phyloP scores from a whole-genome alignment of 257 asterid species.

The Solanum raphanifolium region DNA sequence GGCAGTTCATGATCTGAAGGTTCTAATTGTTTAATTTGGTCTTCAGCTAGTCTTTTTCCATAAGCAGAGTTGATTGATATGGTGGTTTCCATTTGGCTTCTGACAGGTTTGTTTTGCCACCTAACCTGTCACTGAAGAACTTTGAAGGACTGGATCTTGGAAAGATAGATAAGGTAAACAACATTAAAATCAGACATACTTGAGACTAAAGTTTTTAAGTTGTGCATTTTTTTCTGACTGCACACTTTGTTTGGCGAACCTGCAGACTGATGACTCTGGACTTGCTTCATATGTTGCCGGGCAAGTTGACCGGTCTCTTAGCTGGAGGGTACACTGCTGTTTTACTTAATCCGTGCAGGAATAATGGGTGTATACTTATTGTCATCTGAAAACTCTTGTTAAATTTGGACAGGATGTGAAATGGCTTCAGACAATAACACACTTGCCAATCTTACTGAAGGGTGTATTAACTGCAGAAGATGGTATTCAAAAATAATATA shows the following conservation, averaged over 20 bases:
- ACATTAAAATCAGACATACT: background rate
- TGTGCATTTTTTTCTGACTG: background rate
- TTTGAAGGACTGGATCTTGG: conserved; percentile 58
- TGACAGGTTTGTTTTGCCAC: conserved; percentile 59
- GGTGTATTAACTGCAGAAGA: conserved; percentile 82
- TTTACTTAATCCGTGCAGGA: background rate
- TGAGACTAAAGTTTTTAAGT: background rate
- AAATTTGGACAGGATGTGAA: conserved; percentile 47
- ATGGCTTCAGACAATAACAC: conserved; percentile 76
- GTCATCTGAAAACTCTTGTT: background rate
- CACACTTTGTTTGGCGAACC: background rate
- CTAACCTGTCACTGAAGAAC: conserved; percentile 59
- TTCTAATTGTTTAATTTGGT: background rate
- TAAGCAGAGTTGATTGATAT: background rate
- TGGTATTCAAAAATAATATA: conserved; percentile 28
- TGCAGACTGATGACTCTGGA: conserved; percentile 68
- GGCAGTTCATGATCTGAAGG: background rate
- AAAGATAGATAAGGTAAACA: conserved; percentile 41
- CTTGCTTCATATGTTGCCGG: conserved; percentile 59
- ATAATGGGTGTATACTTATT: background rate
- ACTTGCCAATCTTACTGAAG: conserved; percentile 65
- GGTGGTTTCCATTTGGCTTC: background rate
- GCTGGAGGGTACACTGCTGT: conserved; percentile 54
- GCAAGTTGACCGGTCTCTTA: conserved; percentile 58
- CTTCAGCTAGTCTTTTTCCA: background rate